Evolutionary conservation across 2,329 filamentous ascomycete genomes (phyloP).

Genomic region (Bretziella fagacearum): DNA sequence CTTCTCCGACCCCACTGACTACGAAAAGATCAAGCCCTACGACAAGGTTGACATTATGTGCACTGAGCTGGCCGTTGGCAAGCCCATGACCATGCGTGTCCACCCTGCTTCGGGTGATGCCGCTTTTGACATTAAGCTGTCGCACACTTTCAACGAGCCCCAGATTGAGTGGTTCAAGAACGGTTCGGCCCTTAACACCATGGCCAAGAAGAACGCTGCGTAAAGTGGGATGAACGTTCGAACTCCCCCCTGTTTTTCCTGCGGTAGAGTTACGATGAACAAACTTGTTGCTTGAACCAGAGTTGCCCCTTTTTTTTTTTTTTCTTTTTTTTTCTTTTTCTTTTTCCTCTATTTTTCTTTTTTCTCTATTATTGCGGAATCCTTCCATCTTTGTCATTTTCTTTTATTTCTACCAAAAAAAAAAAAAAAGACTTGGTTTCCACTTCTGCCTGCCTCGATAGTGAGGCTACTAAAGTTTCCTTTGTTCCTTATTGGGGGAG

Average conservation of each 20-base stretch:
- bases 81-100: conserved; percentile 81
- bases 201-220: conserved; percentile 51
- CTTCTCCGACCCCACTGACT: conserved; percentile 86
- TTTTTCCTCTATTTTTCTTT: neutral
- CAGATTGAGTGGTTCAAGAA: conserved; percentile 99
- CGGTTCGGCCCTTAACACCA: conserved; percentile 92
- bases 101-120: conserved; percentile 69
- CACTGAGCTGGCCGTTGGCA: conserved; percentile 80
- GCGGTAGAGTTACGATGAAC: neutral
- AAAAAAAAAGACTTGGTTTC: too few relatives aligned
- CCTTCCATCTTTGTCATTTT: neutral
- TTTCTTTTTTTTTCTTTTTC: conserved; percentile 2
- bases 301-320: neutral
- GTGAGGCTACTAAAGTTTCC: neutral
- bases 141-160: conserved; percentile 94
- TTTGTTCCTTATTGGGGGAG: neutral
- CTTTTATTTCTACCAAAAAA: too few relatives aligned
- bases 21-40: conserved; percentile 87
- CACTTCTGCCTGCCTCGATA: too few relatives aligned
- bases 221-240: conserved; percentile 17
- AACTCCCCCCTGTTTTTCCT: neutral
- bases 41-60: conserved; percentile 79
- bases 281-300: conserved; percentile 1
- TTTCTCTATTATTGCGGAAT: neutral
- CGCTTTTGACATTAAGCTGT: conserved; percentile 65